A percentile compares a stretch with the other conserved stretches of the same genome.
Evolutionary conservation across 129 eudicot genomes (phyloP).

Genomic region (Apium graveolens): DNA sequence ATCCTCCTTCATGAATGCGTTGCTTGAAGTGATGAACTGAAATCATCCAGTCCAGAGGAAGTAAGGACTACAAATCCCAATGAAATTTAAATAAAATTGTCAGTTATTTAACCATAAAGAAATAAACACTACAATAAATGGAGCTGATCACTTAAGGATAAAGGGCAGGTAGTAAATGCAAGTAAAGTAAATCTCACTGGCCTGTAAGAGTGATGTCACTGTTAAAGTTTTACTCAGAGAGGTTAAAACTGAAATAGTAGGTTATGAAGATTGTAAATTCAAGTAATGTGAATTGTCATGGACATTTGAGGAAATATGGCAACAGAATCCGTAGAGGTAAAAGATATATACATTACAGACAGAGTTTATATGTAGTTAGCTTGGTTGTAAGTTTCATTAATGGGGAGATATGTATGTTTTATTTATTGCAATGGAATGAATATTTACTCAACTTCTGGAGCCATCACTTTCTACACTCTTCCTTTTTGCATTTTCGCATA

Average conservation of each 20-base stretch:
- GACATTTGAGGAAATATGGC: not conserved
- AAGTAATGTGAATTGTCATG: conserved; percentile 9
- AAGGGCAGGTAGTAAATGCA: conserved; percentile 17
- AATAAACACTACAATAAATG: not conserved
- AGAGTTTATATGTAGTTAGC: not conserved
- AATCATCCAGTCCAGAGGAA: not conserved
- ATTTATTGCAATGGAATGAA: not conserved
- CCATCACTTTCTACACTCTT: conserved; percentile 6
- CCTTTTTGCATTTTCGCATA: not conserved
- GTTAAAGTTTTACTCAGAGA: not conserved
- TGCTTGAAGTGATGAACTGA: not conserved
- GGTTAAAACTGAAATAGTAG: not conserved
- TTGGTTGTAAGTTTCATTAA: not conserved
- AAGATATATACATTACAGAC: not conserved
- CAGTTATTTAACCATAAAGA: not conserved
- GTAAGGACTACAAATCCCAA: not conserved
- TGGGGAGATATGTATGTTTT: not conserved
- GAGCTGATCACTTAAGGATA: not conserved
- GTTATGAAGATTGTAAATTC: conserved; percentile 1
- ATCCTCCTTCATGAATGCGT: no score
- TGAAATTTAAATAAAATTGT: not conserved
- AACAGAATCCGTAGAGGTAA: not conserved
- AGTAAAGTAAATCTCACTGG: conserved; percentile 22
- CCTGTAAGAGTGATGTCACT: not conserved
- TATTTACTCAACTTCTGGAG: conserved; percentile 1